Evolutionary conservation across 768 basidiomycete genomes (phyloP), one percentile per base, ranked within the genome.

Genomic region (Xerocomus spinulosus): DNA sequence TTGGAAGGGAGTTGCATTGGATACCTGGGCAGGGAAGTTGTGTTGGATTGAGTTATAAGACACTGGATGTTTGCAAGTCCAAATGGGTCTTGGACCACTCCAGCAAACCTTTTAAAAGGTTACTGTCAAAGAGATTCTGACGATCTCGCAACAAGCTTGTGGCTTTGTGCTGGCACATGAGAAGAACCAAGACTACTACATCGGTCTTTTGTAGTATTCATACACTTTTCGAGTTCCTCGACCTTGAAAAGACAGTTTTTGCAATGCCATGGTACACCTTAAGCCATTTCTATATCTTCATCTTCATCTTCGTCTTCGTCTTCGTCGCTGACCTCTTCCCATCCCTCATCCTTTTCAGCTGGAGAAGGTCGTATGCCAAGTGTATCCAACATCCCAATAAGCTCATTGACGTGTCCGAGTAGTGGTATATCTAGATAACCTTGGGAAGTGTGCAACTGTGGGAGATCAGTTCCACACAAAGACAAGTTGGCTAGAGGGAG

Each of bases 381-480:
- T 5, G 70, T 72, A 40, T 90, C 82, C 48, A 94, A 60, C 51
- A 81, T 81, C 6, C 67, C 67, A 44, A 91, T 75, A 38, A 96
- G 75, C 54, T 93, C 92, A 42, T 76, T 68, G 23, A 77, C 79
- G 62, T 96, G 92, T 29, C 81, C 80, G 3, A 90, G 72, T 43
- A 95, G 64, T 17, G 86, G 88, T 49, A 71, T 69, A 62, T 96
- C 92, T 4, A 83, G 78, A 63, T 92, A 80, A 21, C 80, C 79
- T 55, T 92, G 81, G 34, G 75, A 81, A 37, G 70, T 65, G 53
- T 91, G 87, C 29, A 93, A 67, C 87, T 92, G 56, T 29, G 39
- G 42, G 21, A 28, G 26, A 33, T 26, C 10, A 7, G 23, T 40
- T 21, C 12, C 21, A 3, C 23, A 24, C 14, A 20, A 10, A 4